Evolutionary conservation across 768 basidiomycete genomes (phyloP).

Genomic region (Hericium rajendrae): DNA sequence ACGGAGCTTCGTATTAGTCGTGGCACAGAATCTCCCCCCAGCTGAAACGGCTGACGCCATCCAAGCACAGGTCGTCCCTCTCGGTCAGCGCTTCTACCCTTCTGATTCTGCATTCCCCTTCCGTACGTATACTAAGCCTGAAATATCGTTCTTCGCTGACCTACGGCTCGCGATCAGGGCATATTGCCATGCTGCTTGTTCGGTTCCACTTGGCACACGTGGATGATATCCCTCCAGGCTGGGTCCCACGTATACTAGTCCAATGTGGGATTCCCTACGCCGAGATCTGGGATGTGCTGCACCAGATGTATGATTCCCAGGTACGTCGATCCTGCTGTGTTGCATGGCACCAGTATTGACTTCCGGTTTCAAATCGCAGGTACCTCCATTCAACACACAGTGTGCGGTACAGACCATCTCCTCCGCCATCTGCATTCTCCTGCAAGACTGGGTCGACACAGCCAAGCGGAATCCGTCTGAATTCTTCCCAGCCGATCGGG

Average conservation of each 20-base stretch:
- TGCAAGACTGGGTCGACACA: conserved; percentile 74
- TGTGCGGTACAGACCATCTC: conserved; percentile 72
- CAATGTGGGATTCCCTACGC: conserved; percentile 75
- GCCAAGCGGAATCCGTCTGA: conserved; percentile 66
- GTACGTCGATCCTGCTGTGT: conserved; percentile 26
- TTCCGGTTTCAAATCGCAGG: conserved; percentile 27
- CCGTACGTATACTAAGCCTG: conserved; percentile 39
- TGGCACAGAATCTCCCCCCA: conserved; percentile 45
- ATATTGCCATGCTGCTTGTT: conserved; percentile 67
- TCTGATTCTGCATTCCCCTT: conserved; percentile 87
- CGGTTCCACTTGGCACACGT: conserved; percentile 59
- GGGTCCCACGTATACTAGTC: conserved; percentile 71
- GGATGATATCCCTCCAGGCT: conserved; percentile 56
- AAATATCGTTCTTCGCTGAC: neutral
- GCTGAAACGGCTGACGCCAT: conserved; percentile 52
- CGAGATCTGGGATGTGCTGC: conserved; percentile 79
- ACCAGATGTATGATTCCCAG: conserved; percentile 64
- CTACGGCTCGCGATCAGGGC: conserved; percentile 36
- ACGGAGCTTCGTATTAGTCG: conserved; percentile 23
- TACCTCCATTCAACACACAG: conserved; percentile 79
- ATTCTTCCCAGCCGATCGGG: conserved; percentile 70
- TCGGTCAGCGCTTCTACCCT: conserved; percentile 83
- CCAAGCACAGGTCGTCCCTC: conserved; percentile 50
- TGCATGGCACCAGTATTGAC: neutral
- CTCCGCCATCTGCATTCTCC: conserved; percentile 70